phyloP scores from a whole-genome alignment of 2,329 filamentous ascomycete species.

The Scedosporium apiospermum region DNA sequence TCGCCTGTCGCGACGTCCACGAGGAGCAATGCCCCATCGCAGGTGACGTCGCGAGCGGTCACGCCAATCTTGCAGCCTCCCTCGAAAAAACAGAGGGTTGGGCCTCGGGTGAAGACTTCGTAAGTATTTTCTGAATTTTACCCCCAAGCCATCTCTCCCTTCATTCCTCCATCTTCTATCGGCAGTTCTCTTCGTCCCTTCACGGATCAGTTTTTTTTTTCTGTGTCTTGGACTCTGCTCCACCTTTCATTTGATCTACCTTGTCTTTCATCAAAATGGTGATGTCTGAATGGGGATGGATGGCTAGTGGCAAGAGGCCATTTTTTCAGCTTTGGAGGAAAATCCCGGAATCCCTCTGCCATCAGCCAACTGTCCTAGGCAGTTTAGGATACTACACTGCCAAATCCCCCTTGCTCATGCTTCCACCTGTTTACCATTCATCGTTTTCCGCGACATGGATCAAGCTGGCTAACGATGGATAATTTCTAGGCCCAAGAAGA shows the following conservation, averaged over 20 bases:
- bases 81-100: constrained; percentile 50
- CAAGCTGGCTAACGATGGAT: constrained; percentile 13
- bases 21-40: constrained; percentile 34
- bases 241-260: background rate
- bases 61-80: constrained; percentile 48
- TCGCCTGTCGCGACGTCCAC: constrained; percentile 44
- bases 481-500: constrained; percentile 62
- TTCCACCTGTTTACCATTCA: background rate
- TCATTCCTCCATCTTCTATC: background rate
- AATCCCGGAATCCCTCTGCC: background rate
- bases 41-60: constrained; percentile 47
- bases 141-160: constrained; percentile 5
- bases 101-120: constrained; percentile 60
- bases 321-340: background rate
- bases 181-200: background rate
- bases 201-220: background rate
- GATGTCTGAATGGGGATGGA: background rate
- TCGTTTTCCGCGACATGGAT: background rate
- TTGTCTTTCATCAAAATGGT: background rate
- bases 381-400: background rate
- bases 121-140: constrained; percentile 33
- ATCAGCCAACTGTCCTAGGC: background rate
- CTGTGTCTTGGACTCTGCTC: background rate
- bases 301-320: background rate
- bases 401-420: background rate